Evolutionary conservation across 1,139 yeast genomes (phyloP), one percentile per base, ranked within the genome.

Genomic region (Hemisphaericaspora lyxosophila): DNA sequence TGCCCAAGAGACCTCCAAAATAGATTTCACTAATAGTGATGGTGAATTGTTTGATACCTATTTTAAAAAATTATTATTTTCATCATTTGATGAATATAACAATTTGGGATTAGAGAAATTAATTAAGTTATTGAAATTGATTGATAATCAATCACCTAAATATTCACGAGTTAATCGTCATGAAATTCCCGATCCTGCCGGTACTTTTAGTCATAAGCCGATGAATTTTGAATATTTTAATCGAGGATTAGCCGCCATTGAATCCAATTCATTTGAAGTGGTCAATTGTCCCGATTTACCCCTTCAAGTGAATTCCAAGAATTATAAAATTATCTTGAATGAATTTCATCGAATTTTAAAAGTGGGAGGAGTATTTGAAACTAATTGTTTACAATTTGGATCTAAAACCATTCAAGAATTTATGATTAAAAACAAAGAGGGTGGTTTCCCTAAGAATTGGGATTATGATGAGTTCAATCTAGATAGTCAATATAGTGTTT

Each of bases 341-440:
- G 72, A 70, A 43, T 68, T 69, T 39, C 45, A 60, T 41, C 52
- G 77, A 36, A 56, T 70, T 15, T 54, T 71, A 36, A 62, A 61
- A 39, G 52, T 47, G 2, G 74, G 66, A 1, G 77, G 75, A 2
- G 37, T 48, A 1, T 37, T 70, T 4, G 73, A 69, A 39, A 39
- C 63, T 7, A 71, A 73, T 2, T 37, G 57, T 4, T 48, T 66
- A 7, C 53, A 54, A 34, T 47, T 52, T 40, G 64, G 64, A 7
- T 42, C 43, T 7, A 27, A 36, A 19, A 30, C 40, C 4, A 16
- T 35, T 11, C 27, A 49, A n/a, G 54, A 49, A 11, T 50, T 53
- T 8, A 38, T 50, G 12, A 41, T 23, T 6, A 37, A 40, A 7
- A 46, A 42, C 22, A 33, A 34, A 18, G 36, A 27, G 25, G 48